Evolutionary conservation across 495 filamentous ascomycete genomes (phyloP).

Genomic region (Glarea lozoyensis): DNA sequence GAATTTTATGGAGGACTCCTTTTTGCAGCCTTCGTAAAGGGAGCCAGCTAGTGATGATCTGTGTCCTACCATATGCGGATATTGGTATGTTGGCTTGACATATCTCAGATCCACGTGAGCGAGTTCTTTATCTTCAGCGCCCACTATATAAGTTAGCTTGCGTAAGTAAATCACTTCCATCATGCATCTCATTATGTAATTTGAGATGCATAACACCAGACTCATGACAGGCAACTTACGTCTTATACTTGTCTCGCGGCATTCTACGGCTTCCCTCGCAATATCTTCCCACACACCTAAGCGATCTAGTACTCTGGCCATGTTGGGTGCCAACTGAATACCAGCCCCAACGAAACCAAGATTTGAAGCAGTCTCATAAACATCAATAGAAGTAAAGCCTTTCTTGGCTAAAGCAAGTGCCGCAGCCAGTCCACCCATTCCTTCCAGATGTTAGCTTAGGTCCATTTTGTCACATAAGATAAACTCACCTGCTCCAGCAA

Average conservation of each 20-base stretch:
- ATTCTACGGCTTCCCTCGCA: conserved; percentile 46
- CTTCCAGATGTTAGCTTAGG: conserved; percentile 26
- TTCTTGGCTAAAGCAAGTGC: conserved; percentile 65
- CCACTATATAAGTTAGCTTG: conserved; percentile 35
- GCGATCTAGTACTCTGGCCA: conserved; percentile 62
- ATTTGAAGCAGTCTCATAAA: conserved; percentile 65
- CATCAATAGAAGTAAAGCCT: conserved; percentile 62
- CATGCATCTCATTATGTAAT: no score
- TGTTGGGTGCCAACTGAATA: conserved; percentile 75
- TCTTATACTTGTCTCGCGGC: conserved; percentile 27
- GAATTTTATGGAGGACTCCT: conserved; percentile 58
- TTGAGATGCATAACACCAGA: no score
- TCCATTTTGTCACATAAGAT: background rate
- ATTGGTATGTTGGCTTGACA: conserved; percentile 57
- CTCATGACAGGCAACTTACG: conserved; percentile 4
- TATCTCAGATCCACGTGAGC: conserved; percentile 60
- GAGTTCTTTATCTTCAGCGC: conserved; percentile 57
- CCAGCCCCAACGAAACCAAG: conserved; percentile 77
- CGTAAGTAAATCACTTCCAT: no score
- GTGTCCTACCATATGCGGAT: conserved; percentile 74
- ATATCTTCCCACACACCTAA: conserved; percentile 64
- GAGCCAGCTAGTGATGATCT: conserved; percentile 60
- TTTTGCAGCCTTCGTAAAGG: conserved; percentile 58
- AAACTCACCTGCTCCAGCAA: conserved; percentile 11
- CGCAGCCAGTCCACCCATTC: conserved; percentile 68